Conservation (phyloP, 2,329 filamentous ascomycete species). For the Xylariaceae sp. region DNA sequence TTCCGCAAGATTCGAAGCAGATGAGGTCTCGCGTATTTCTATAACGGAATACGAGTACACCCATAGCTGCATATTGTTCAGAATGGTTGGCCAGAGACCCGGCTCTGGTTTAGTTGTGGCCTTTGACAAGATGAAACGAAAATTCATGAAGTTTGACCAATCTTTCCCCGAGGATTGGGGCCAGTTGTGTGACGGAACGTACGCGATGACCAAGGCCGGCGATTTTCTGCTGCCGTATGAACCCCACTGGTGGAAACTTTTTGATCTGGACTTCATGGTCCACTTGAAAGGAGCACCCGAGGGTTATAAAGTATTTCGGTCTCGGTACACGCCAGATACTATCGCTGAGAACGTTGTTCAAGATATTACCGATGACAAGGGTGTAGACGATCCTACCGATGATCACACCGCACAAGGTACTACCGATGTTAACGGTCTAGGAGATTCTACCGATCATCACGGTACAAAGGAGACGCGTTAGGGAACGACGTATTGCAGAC, state of each 20-base stretch:
- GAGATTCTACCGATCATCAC: too few species aligned
- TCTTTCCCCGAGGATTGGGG: too few species aligned
- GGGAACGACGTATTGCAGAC: too few species aligned
- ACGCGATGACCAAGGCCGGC: background rate
- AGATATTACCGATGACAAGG: background rate
- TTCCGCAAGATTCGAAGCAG: too few species aligned
- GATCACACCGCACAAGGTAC: too few species aligned
- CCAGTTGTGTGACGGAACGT: background rate
- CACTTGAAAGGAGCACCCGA: background rate
- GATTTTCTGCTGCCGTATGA: background rate
- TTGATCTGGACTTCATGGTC: constrained; percentile 8
- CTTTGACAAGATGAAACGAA: constrained; percentile 11
- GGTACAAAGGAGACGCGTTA: too few species aligned
- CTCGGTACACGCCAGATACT: background rate
- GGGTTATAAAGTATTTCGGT: background rate
- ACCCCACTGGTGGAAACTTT: too few species aligned
- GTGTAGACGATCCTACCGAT: too few species aligned
- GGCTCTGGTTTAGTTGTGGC: too few species aligned
- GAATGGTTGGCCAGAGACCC: too few species aligned
- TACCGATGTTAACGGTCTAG: too few species aligned
- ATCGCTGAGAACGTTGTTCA: background rate
- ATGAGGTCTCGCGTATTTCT: background rate
- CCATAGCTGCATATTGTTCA: constrained; percentile 5
- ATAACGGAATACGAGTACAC: constrained; percentile 8
- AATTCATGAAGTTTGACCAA: background rate